phyloP scores from a whole-genome alignment of 768 basidiomycete species.

The Hysterangium stoloniferum region DNA sequence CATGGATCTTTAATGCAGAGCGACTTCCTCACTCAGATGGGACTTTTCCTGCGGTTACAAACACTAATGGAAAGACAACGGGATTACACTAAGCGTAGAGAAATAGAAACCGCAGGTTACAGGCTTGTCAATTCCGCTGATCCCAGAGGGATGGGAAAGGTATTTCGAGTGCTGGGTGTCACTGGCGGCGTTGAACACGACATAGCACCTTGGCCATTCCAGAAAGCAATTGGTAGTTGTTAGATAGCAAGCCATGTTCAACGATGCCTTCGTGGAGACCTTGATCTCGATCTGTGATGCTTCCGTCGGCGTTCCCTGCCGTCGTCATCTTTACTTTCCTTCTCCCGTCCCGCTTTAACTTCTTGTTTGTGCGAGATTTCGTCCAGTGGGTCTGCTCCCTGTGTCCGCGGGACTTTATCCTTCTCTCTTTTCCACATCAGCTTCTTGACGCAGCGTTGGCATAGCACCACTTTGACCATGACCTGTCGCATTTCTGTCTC shows the following conservation, averaged over 20 bases:
- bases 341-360: constrained; percentile 7
- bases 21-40: constrained; percentile 73
- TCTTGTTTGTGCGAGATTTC: neutral
- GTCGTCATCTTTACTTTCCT: neutral
- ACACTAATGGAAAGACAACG: constrained; percentile 46
- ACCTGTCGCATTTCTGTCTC: constrained; percentile 53
- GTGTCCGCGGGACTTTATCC: constrained; percentile 45
- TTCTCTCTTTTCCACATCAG: constrained; percentile 77
- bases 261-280: constrained; percentile 20
- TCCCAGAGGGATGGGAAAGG: constrained; percentile 72
- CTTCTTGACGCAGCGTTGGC: constrained; percentile 71
- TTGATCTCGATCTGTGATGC: constrained; percentile 22
- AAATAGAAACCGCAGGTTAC: constrained; percentile 52
- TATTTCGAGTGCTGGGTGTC: constrained; percentile 78
- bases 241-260: neutral
- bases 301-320: neutral
- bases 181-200: no score
- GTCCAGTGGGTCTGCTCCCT: neutral
- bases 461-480: constrained; percentile 87
- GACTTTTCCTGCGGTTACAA: constrained; percentile 57
- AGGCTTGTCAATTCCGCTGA: constrained; percentile 65
- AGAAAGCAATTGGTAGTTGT: neutral
- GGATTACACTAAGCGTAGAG: constrained; percentile 38
- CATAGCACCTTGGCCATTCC: no score
- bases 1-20: constrained; percentile 74